Base-by-base conservation (phyloP, 345 rosid species). In the Eucalyptus microcorys region DNA sequence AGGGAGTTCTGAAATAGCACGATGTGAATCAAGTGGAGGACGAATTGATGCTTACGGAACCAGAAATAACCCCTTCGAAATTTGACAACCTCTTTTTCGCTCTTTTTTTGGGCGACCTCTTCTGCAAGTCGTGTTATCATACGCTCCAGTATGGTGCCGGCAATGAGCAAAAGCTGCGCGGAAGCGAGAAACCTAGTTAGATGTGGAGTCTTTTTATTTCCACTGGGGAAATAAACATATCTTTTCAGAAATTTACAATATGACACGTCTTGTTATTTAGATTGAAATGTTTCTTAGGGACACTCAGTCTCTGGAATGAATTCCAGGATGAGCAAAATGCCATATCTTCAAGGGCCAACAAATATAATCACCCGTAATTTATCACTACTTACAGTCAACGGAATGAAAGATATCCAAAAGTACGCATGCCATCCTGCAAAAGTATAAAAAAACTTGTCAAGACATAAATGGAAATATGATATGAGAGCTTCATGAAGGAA, bases 1-100 rank as follows among this genome's bases (percentile, higher is more conserved):
- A 97, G 96, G 8, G 99, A 94, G 91, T 97, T 97, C 85, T 96
- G 97, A 89, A 97, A 97, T 3, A 96, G 93, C 90, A 94, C 93
- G 91, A 96, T 81, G 59, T 95, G 99, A 71, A 97, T 96, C 86
- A 97, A 90, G 76, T 91, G 34, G 89, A 96, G 96, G 87, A 96
- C 87, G 21, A 97, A 90, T 57, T 50, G 84, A 1, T 98, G 97
- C 76, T 87, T 90, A 26, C 43, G 59, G 89, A 97, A 95, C 97
- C 98, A 97, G 92, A 95, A 95, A 22, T 92, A 92, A 64, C 90
- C 92, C 86, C 96, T 96, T 16, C 92, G 93, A 90, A 97, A 97
- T 89, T 94, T 89, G 83, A 95, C 96, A 24, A 92, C 92, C 59
- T 94, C 95, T 80, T 96, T 96, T 14, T 66, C 11, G 3, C 22